Base-by-base conservation (phyloP, 768 basidiomycete genomes). In the Naganishia friedmannii region DNA sequence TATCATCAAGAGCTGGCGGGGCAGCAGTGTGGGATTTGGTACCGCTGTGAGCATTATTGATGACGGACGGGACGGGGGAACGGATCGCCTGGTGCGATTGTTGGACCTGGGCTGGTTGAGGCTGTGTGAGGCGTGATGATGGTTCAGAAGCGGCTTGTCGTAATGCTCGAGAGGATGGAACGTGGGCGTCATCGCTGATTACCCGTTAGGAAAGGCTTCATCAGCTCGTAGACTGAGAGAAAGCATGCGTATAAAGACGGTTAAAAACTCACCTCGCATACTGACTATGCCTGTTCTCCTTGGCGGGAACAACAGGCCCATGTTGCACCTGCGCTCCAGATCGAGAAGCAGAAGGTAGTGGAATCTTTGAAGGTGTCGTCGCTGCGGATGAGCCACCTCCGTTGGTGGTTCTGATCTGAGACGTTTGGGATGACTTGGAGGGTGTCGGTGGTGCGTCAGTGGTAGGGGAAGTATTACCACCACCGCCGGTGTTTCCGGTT, bases 1-100 rank as follows among this genome's bases (percentile, higher is more conserved):
- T 83, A 77, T 92, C 90, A 32, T 77, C 78, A 45, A 45, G 6
- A 10, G 34, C 60, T 45, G 37, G 19, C 28, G 37, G 12, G 21
- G 39, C 37, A 2, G 28, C 3, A 8, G 42, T 17, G 32, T 58
- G 60, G 9, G 60, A 45, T 19, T 73, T 71, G 17, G 74, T 68
- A 9, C 46, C 29, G 48, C 65, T 53, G 32, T 53, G 65, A 26
- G 48, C 46, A 15, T 39, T 42, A 15, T 8, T 66, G 28, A 39
- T 19, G 23, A 48, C 31, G 48, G 65, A 66, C 4, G 48, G 65
- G 12, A 74, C 17, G 15, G 63, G 54, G 67, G 66, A 42, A 51
- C 69, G 46, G 54, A 55, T 46, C 46, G 53, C 37, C 55, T 55
- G 73, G 37, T 42, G 42, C 2, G 7, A 8, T 8, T 53, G 55